phyloP scores from a whole-genome alignment of 2,329 filamentous ascomycete genomes.

The Fusarium palustre region DNA sequence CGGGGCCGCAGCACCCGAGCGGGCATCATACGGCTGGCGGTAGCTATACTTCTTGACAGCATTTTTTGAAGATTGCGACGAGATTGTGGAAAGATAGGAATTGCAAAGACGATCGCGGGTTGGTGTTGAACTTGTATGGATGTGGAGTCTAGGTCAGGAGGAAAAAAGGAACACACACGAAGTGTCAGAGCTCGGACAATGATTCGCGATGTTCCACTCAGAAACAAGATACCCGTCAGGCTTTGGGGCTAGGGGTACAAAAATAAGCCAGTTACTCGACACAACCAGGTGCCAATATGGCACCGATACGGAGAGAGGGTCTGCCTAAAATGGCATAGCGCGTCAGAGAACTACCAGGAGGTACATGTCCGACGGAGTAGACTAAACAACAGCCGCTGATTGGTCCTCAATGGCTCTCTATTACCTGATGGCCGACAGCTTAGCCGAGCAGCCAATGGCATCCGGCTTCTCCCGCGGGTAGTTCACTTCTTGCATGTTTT shows the following conservation, averaged over 20 bases:
- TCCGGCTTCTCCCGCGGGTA: constrained; percentile 21
- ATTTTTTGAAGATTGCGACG: constrained; percentile 48
- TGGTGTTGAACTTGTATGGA: constrained; percentile 12
- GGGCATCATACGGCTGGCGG: constrained; percentile 58
- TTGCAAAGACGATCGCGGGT: constrained; percentile 15
- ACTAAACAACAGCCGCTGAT: constrained; percentile 16
- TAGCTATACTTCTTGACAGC: constrained; percentile 59
- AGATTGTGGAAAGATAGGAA: neutral
- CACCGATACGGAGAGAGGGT: constrained; percentile 11
- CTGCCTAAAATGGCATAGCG: constrained; percentile 2
- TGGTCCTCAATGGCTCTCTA: constrained; percentile 1
- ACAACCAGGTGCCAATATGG: constrained; percentile 6
- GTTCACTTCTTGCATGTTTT: neutral
- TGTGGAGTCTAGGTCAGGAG: constrained; percentile 37
- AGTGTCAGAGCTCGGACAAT: constrained; percentile 38
- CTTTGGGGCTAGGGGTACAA: constrained; percentile 9
- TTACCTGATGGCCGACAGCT: constrained; percentile 24
- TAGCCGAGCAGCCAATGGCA: constrained; percentile 32
- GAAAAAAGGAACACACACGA: constrained; percentile 34
- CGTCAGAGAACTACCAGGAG: constrained; percentile 15
- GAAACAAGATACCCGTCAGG: constrained; percentile 31
- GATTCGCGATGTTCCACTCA: constrained; percentile 39
- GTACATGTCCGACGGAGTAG: constrained; percentile 34
- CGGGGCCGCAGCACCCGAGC: constrained; percentile 54
- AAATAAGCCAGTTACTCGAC: constrained; percentile 25